Base-by-base conservation (phyloP, 1,139 yeast species). In the Nakaseomyces bracarensis region DNA sequence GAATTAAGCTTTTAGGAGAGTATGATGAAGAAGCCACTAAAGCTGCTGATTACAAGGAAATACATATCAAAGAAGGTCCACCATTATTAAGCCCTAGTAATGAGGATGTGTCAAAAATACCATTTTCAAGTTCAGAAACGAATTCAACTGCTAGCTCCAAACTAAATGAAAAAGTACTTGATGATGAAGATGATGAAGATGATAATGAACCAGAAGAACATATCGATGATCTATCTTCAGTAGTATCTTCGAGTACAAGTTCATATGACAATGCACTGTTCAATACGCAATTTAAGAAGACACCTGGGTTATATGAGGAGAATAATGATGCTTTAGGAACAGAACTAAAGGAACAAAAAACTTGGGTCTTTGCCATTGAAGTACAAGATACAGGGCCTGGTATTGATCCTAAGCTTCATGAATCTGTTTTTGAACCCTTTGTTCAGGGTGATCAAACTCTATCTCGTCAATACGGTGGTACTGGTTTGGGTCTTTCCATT, bases 401-500 rank as follows among this genome's bases (percentile, higher is more conserved):
- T 47, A 86, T 91, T 41, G 87, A 82, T 38, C 79, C 82, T 14
- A 75, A 79, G 1, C 66, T 84, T 43, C 93, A 85, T 54, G 82
- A 81, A 38, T 80, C 82, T 50, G 91, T 91, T 1, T 91, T 91
- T 64, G 96, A 91, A 58, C 96, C 96, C 3, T 91, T 91, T 66
- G 86, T 86, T 25, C 98, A 89, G 64, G 97, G 97, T 36, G 97
- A 91, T 56, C 96, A 89, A 62, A 87, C 96, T 0, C 70, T 89
- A 29, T 82, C 95, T 3, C 71, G 96, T 60, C 84, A 89, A 43
- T 83, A 84, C 58, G 96, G 96, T 44, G 98, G 98, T 51, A 87
- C 96, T 0, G 98, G 98, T 7, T 69, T 91, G 42, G 98, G 98
- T 2, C 71, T 91, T 39, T 85, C 96, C 0, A 89, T 91, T 58